Percentiles rank a stretch among this genome's conserved stretches.
Conservation (phyloP, 352 stramenopile genomes). For the Phytophthora rubi region DNA sequence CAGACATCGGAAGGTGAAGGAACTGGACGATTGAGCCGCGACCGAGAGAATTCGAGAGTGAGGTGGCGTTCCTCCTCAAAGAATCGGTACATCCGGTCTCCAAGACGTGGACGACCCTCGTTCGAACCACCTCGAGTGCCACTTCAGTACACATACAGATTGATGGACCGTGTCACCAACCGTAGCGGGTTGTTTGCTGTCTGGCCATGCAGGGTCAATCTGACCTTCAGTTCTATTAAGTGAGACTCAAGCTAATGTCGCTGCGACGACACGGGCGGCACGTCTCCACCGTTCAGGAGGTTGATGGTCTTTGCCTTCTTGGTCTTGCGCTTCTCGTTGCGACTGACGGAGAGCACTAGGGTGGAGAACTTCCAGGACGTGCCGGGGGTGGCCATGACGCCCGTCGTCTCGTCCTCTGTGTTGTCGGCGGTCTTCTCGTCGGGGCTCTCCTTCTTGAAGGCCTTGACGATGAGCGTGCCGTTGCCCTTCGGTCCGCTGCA, state of each 20-base stretch:
- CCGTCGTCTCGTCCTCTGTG: conserved; percentile 18
- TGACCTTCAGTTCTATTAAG: conserved; percentile 25
- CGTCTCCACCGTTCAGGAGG: conserved; percentile 40
- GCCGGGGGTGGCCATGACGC: conserved; percentile 64
- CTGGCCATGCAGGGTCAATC: neutral
- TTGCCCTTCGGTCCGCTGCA: conserved; percentile 71
- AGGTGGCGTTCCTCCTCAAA: conserved; percentile 6
- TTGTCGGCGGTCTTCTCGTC: conserved; percentile 13
- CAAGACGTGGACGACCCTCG: neutral
- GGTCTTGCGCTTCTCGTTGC: conserved; percentile 62
- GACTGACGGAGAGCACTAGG: conserved; percentile 65
- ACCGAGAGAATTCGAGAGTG: conserved; percentile 23
- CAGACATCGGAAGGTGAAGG: conserved; percentile 3
- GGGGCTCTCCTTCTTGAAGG: conserved; percentile 60
- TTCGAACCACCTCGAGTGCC: neutral
- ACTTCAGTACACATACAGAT: neutral
- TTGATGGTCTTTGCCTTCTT: conserved; percentile 78
- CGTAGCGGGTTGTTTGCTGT: conserved; percentile 18
- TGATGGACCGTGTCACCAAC: conserved; percentile 4
- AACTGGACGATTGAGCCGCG: neutral
- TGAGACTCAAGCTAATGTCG: conserved; percentile 10
- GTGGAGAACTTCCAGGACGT: conserved; percentile 83
- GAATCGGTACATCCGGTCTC: conserved; percentile 10
- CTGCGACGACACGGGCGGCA: conserved; percentile 23
- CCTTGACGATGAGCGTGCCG: conserved; percentile 77